Evolutionary conservation across 2,329 filamentous ascomycete species (phyloP).

Genomic region (Nothophaeocryptopus gaeumannii): DNA sequence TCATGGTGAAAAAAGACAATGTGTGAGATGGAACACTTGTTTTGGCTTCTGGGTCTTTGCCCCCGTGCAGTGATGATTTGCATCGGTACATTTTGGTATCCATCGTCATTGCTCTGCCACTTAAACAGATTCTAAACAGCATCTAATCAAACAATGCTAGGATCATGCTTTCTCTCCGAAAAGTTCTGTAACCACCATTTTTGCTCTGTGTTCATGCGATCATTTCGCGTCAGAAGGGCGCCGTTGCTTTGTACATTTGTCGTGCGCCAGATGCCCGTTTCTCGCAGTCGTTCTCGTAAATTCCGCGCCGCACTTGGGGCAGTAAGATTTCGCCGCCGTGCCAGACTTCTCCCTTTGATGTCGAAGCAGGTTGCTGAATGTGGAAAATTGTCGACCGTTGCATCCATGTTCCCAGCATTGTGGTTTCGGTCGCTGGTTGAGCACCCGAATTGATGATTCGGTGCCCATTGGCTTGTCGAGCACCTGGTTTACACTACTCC

Average conservation of each 20-base stretch:
- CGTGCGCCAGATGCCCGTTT: slow-evolving; percentile 81
- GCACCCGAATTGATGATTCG: slow-evolving; percentile 33
- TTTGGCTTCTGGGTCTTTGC: too few species aligned
- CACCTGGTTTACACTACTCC: slow-evolving; percentile 24
- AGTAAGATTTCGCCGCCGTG: slow-evolving; percentile 81
- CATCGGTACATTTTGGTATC: too few species aligned
- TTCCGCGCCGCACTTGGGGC: slow-evolving; percentile 86
- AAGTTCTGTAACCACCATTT: too few species aligned
- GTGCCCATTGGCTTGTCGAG: slow-evolving; percentile 21
- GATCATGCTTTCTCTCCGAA: too few species aligned
- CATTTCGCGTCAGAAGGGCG: slow-evolving; percentile 44
- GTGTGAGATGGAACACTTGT: too few species aligned
- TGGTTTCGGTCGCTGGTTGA: slow-evolving; percentile 65
- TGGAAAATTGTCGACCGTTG: slow-evolving; percentile 92
- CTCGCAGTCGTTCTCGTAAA: slow-evolving; percentile 86
- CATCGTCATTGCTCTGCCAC: too few species aligned
- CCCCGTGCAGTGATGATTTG: too few species aligned
- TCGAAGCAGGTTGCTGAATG: slow-evolving; percentile 88
- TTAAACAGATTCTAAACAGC: too few species aligned
- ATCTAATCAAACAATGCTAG: too few species aligned
- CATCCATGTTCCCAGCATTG: slow-evolving; percentile 98
- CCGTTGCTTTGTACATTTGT: slow-evolving; percentile 80
- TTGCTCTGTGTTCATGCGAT: background rate
- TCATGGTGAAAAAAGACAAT: too few species aligned
- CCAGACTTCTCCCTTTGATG: slow-evolving; percentile 95